These are phyloP conservation scores for Agarophyton chilense DNA, from an alignment of 23 red algal genomes.

Conservation along the genomic window DNA sequence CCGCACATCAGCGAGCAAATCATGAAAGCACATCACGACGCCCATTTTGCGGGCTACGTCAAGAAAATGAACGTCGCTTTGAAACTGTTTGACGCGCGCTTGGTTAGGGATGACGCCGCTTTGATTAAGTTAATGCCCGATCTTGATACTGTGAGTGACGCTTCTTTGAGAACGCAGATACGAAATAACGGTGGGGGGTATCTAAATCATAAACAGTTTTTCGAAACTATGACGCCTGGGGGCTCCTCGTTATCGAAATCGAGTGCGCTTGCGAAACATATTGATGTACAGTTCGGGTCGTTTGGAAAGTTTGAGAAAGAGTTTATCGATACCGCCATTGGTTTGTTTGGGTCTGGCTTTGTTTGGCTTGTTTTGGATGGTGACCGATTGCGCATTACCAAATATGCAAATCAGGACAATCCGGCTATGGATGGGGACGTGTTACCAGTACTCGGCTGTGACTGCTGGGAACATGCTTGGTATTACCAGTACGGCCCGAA, in stretches of 20 bases:
- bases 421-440: background rate
- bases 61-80: slow-evolving; percentile 83
- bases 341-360: slow-evolving; percentile 86
- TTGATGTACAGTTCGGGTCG: slow-evolving; percentile 70
- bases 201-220: slow-evolving; percentile 88
- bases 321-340: slow-evolving; percentile 76
- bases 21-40: slow-evolving; percentile 84
- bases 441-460: background rate
- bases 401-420: slow-evolving; percentile 64
- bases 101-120: background rate
- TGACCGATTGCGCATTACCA: slow-evolving; percentile 11
- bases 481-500: slow-evolving; percentile 85
- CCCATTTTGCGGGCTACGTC: slow-evolving; percentile 84
- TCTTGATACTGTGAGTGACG: background rate
- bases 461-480: slow-evolving; percentile 73
- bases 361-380: slow-evolving; percentile 70
- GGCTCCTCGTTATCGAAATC: background rate
- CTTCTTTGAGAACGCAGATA: slow-evolving; percentile 30
- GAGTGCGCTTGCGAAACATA: slow-evolving; percentile 60
- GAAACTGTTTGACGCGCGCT: background rate
- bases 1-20: slow-evolving; percentile 75
- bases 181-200: slow-evolving; percentile 92
- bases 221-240: slow-evolving; percentile 51
- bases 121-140: background rate
- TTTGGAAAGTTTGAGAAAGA: slow-evolving; percentile 52